Percentiles rank a stretch among this genome's conserved stretches.
These are phyloP conservation scores for Metschnikowia kunwiensis DNA, from an alignment of 805 yeast species.

Conservation along the genomic window DNA sequence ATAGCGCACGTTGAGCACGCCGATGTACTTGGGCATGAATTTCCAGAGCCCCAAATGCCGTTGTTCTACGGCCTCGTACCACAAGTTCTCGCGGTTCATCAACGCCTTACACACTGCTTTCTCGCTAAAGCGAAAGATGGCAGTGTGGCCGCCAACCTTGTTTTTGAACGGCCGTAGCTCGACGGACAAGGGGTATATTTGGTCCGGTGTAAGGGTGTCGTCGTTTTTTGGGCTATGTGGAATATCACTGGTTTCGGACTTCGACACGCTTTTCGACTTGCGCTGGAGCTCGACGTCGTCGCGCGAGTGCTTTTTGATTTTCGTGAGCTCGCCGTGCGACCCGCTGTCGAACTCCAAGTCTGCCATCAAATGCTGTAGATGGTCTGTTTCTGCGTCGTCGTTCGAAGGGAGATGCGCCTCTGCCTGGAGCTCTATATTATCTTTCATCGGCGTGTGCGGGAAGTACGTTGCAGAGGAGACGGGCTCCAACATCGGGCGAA, in stretches of 20 bases:
- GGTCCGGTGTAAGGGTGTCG: neutral
- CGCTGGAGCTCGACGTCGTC: slow-evolving; percentile 10
- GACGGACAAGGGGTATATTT: slow-evolving; percentile 65
- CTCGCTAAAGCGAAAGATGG: slow-evolving; percentile 86
- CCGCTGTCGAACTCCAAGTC: slow-evolving; percentile 46
- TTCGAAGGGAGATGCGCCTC: slow-evolving; percentile 5
- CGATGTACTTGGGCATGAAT: slow-evolving; percentile 93
- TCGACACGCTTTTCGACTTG: neutral
- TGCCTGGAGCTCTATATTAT: slow-evolving; percentile 17
- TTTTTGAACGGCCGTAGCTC: slow-evolving; percentile 89
- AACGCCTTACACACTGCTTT: slow-evolving; percentile 93
- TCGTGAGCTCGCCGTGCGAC: slow-evolving; percentile 29
- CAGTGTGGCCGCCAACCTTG: slow-evolving; percentile 98
- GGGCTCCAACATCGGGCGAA: slow-evolving; percentile 43
- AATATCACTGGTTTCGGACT: neutral
- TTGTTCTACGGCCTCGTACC: slow-evolving; percentile 87
- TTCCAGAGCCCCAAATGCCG: slow-evolving; percentile 70
- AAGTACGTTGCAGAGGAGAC: slow-evolving; percentile 68
- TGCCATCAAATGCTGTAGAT: slow-evolving; percentile 47
- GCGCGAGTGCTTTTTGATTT: slow-evolving; percentile 19
- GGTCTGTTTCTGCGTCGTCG: slow-evolving; percentile 18
- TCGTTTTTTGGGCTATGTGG: neutral
- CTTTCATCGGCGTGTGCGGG: slow-evolving; percentile 52
- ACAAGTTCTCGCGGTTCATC: slow-evolving; percentile 82
- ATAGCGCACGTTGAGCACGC: slow-evolving; percentile 89